Base-by-base conservation (phyloP, 192 early-diverging fungal genomes). In the Haplosporangium gracile region DNA sequence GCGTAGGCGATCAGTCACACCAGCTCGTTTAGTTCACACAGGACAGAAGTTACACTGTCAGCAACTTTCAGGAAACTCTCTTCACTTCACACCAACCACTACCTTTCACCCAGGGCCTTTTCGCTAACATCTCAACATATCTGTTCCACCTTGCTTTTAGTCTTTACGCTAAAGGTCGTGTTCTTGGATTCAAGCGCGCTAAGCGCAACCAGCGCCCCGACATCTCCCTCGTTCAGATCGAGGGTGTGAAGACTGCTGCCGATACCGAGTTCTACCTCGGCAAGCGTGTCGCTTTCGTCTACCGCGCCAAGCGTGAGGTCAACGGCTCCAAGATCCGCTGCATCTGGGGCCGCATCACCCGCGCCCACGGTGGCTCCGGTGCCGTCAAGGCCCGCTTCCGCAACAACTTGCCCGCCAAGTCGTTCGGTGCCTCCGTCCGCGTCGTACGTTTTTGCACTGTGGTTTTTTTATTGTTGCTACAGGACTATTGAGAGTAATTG, bases 201-300 rank as follows among this genome's bases (percentile, higher is more conserved):
- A 97, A 97, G 95, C 95, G 95, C 89, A 97, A 93, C 92, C 94
- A 96, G 90, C 93, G 95, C 89, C 95, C 95, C 89, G 93, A 96
- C 93, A 96, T 95, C 78, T 94, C 97, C 63, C 94, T 99, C 75
- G 90, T 99, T 84, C 94, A 97, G 91, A 93, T 99, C 77, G 98
- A 99, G 90, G 95, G 96, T 91, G 97, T 97, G 72, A 87, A 92
- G 88, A 96, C 96, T 85, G 92, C 94, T 91, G 91, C 95, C 88
- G 97, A 99, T 83, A 94, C 98, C 85, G 90, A 92, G 73, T 99
- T 98, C 94, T 99, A 99, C 94, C 95, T 97, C 80, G 99, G 99
- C 87, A 99, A 99, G 95, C 97, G 97, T 89, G 93, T 99, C 82
- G 97, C 98, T 73, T 99, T 96, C 90, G 95, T 99, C 84, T 99